These are phyloP conservation scores for Fusarium beomiforme DNA, from an alignment of 2,329 filamentous ascomycete genomes.

Conservation along the genomic window DNA sequence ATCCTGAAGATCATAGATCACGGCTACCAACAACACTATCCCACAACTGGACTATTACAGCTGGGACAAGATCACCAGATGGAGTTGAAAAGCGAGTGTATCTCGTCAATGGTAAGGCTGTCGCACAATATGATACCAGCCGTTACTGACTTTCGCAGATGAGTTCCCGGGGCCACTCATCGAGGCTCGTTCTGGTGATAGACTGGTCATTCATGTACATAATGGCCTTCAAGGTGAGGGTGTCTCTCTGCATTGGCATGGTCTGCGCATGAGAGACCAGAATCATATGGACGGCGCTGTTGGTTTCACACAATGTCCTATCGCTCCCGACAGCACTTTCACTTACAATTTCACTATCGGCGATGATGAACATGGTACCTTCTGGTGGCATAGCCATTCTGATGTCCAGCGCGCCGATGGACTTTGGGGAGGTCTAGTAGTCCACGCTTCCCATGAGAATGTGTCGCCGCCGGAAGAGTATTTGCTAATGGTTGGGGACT, in stretches of 20 bases:
- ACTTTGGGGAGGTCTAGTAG: not conserved
- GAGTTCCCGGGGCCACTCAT: not conserved
- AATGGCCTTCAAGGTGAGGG: not conserved
- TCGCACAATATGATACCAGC: too few species aligned
- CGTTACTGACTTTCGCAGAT: not conserved
- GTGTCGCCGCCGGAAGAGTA: not conserved
- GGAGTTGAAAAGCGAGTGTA: not conserved
- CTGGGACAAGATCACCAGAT: not conserved
- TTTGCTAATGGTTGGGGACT: not conserved
- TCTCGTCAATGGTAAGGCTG: not conserved
- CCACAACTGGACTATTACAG: not conserved
- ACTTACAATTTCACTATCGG: not conserved
- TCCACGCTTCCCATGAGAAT: not conserved
- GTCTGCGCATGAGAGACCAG: not conserved
- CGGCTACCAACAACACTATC: not conserved
- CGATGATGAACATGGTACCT: not conserved
- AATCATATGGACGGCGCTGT: slow-evolving; percentile 7
- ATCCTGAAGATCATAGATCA: not conserved
- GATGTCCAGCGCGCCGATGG: slow-evolving; percentile 7
- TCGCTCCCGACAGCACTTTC: rapidly evolving
- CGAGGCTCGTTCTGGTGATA: not conserved
- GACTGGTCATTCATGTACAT: not conserved
- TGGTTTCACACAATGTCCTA: not conserved
- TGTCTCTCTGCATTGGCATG: slow-evolving; percentile 5
- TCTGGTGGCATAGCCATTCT: slow-evolving; percentile 10